Evolutionary conservation across 73 alveolate genomes (phyloP), one percentile per base, ranked within the genome.

Genomic region (Paramecium octaurelia): DNA sequence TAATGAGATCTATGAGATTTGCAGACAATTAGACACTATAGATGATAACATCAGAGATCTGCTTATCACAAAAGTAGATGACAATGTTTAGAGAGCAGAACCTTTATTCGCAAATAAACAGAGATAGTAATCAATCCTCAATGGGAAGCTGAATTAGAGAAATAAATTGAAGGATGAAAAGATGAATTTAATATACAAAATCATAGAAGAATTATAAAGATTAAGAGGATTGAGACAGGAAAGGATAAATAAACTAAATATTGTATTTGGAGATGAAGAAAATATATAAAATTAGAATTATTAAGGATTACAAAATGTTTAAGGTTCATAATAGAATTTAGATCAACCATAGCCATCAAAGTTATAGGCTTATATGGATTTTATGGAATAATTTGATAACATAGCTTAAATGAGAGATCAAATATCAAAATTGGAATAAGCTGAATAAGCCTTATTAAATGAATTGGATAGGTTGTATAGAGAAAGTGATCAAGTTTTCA

Each of bases 121-220:
- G 18, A 70, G 84, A 27, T 73, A 70, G 9, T 85, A 89, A 70
- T 77, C 76, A 70, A 38, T 70, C 7, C 21, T 89, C 8, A 89
- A 89, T 89, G 85, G 75, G 5, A 89, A 70, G 43, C 34, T 70
- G 20, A 58, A 77, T 20, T n/a, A 89, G 31, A 43, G 94, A 64
- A 89, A 89, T 70, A 89, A 89, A 71, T 70, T 89, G 29, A 89
- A 89, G 18, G 94, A 89, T 89, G 94, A 89, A 71, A 89, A 89
- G n/a, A 89, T 89, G 59, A 44, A 68, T 70, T 54, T 89, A 14
- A 89, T 89, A 1, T 50, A 59, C 73, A 36, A 83, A 40, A 89
- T 89, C 31, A 89, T 89, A 18, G 88, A 70, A 46, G 73, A 44
- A 40, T 40, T 68, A 46, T 48, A 20, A 23, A 88, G 34, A 38